Evolutionary conservation across 768 basidiomycete genomes (phyloP).

Genomic region (Auricularia sp.): DNA sequence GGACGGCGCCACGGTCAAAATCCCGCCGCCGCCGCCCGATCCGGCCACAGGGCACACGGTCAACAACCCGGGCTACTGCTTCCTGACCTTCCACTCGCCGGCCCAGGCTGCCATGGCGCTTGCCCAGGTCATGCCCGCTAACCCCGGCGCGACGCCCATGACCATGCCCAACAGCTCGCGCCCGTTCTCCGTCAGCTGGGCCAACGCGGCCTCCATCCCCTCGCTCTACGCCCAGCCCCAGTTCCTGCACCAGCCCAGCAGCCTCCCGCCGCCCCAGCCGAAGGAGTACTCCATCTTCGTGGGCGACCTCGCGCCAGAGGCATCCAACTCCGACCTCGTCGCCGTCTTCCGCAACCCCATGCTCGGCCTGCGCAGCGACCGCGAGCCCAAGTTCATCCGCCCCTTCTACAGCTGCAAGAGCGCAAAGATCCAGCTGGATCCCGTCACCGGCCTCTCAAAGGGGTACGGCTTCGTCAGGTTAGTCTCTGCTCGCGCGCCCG

Average conservation of each 20-base stretch:
- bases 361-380: conserved; percentile 72
- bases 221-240: conserved; percentile 26
- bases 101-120: conserved; percentile 62
- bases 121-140: conserved; percentile 43
- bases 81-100: conserved; percentile 73
- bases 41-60: conserved; percentile 49
- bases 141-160: conserved; percentile 35
- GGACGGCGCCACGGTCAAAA: conserved; percentile 66
- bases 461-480: conserved; percentile 91
- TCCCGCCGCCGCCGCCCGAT: conserved; percentile 55
- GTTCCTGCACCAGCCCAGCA: conserved; percentile 10
- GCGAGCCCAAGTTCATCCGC: conserved; percentile 80
- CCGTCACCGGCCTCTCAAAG: conserved; percentile 76
- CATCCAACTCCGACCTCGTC: conserved; percentile 91
- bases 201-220: conserved; percentile 17
- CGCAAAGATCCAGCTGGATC: conserved; percentile 92
- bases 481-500: conserved; percentile 13
- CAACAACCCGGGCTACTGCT: conserved; percentile 83
- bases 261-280: conserved; percentile 37
- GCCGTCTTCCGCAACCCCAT: conserved; percentile 87
- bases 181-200: conserved; percentile 79
- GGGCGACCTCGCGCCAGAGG: conserved; percentile 86
- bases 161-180: conserved; percentile 79
- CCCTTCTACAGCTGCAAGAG: conserved; percentile 90
- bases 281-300: conserved; percentile 94